Percentiles rank a stretch among this genome's conserved stretches.
Evolutionary conservation across 805 yeast genomes (phyloP).

Genomic region (Limtongia smithiae): DNA sequence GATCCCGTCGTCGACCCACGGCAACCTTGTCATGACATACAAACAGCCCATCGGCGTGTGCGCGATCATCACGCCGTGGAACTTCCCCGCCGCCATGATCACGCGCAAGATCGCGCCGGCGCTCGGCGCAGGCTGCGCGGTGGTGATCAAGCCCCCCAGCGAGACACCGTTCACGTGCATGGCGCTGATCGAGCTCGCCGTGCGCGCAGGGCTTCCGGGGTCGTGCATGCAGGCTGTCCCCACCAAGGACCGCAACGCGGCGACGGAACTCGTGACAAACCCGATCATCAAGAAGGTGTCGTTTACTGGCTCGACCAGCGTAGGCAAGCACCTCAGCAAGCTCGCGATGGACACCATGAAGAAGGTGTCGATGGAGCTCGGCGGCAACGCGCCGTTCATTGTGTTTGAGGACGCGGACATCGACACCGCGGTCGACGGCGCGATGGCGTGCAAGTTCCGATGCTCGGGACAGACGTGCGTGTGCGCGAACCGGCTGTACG

Average conservation of each 20-base stretch:
- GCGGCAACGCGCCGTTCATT: conserved; percentile 81
- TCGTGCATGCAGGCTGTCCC: conserved; percentile 63
- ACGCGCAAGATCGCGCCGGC: conserved; percentile 57
- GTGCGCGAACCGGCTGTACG: conserved; percentile 22
- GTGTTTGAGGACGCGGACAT: conserved; percentile 71
- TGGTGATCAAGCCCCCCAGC: conserved; percentile 71
- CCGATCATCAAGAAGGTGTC: conserved; percentile 60
- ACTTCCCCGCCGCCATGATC: conserved; percentile 63
- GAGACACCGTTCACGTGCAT: conserved; percentile 73
- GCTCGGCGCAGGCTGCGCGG: conserved; percentile 70
- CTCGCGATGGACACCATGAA: conserved; percentile 61
- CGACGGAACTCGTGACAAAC: conserved; percentile 59
- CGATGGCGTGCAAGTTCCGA: conserved; percentile 65
- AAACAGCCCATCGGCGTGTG: conserved; percentile 78
- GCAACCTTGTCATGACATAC: conserved; percentile 50
- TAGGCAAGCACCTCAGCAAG: conserved; percentile 62
- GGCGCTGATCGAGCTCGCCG: conserved; percentile 59
- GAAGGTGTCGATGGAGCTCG: conserved; percentile 69
- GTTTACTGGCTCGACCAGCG: conserved; percentile 74
- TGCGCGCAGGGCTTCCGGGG: conserved; percentile 66
- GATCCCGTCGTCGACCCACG: conserved; percentile 40
- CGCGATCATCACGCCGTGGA: conserved; percentile 81
- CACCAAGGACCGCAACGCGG: conserved; percentile 39
- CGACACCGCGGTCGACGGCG: conserved; percentile 61
- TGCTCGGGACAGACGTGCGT: conserved; percentile 81